Base-by-base conservation (phyloP, 2,329 filamentous ascomycete species). In the Metarhizium album region DNA sequence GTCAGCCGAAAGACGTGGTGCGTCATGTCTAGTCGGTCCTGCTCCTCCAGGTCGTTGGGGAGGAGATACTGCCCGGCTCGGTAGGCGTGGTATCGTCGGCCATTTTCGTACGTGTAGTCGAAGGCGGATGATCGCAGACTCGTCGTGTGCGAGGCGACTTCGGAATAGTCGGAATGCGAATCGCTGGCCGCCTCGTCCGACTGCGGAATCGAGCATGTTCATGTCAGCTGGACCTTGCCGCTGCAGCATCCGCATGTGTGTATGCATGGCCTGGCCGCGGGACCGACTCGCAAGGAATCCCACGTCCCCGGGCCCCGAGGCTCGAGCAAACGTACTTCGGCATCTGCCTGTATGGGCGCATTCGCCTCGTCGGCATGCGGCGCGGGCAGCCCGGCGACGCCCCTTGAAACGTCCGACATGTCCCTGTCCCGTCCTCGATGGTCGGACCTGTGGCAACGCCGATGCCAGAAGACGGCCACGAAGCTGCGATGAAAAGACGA, bases 1-100 rank as follows among this genome's bases (percentile, higher is more conserved):
- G 72, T 58, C 35, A 74, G 50, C 45, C 69, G 71, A 57, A 74
- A 72, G 56, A 80, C 69, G 54, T 78, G 71, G 60, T 80, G 75
- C 52, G 74, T 72, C 55, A 76, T 63, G 54, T 80, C 75, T 11
- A 79, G 65, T 7, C 76, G 73, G 53, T 78, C 73, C 43, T 76
- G 66, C 59, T 80, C 78, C 50, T 49, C 46, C 46, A 59, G 56
- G 35, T 58, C 56, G 40, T 59, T 62, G 5, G 61, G 61, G 1
- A 63, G 46, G 14, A 54, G 37, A 47, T 61, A 61, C 43, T 59
- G 55, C 35, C 70, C 70, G 24, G 68, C 62, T 20, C 62, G 62
- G 55, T 62, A 67, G 43, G 56, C 59, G 49, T 68, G 65, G 48
- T 72, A 73, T 16, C 67, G 60, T 6, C 68, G 63, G 8, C 66